These are phyloP conservation scores for Leucosporidium creatinivorum DNA, from an alignment of 768 basidiomycete genomes.

Conservation along the genomic window DNA sequence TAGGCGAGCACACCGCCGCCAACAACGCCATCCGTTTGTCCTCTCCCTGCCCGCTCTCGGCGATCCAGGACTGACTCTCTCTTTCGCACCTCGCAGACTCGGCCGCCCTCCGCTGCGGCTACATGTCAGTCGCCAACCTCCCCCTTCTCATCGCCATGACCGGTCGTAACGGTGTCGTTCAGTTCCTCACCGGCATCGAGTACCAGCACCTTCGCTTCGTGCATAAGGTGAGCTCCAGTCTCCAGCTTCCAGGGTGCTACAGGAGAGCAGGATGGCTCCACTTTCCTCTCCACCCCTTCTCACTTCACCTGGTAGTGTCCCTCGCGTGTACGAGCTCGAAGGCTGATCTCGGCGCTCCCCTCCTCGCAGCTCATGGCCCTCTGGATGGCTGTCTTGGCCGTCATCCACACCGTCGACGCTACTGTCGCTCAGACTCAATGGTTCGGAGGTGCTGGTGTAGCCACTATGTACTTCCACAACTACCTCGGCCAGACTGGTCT, in stretches of 20 bases:
- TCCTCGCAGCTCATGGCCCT: constrained; percentile 9
- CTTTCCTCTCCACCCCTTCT: no score
- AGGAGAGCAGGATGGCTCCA: no score
- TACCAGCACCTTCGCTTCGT: constrained; percentile 20
- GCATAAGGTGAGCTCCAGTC: constrained; percentile 13
- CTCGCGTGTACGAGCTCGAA: neutral
- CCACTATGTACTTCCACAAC: constrained; percentile 13
- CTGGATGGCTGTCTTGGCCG: constrained; percentile 14
- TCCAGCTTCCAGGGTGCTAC: neutral
- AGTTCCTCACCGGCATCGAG: constrained; percentile 29
- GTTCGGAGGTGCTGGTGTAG: constrained; percentile 16
- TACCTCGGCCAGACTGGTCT: constrained; percentile 29
- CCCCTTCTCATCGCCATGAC: constrained; percentile 24
- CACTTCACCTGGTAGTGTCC: no score
- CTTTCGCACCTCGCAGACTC: constrained; percentile 13
- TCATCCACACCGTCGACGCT: constrained; percentile 29
- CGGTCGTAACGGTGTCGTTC: constrained; percentile 25
- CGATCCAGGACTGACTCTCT: neutral
- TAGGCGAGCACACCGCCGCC: constrained; percentile 1
- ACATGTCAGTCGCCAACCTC: constrained; percentile 24
- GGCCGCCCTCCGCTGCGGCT: constrained; percentile 24
- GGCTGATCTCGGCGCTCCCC: neutral
- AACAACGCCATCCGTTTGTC: constrained; percentile 12
- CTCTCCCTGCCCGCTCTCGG: neutral
- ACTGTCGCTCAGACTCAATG: constrained; percentile 14